A percentile compares a stretch with the other conserved stretches of the same genome.
phyloP scores from a whole-genome alignment of 352 stramenopile species.

The Globisporangium ultimum region DNA sequence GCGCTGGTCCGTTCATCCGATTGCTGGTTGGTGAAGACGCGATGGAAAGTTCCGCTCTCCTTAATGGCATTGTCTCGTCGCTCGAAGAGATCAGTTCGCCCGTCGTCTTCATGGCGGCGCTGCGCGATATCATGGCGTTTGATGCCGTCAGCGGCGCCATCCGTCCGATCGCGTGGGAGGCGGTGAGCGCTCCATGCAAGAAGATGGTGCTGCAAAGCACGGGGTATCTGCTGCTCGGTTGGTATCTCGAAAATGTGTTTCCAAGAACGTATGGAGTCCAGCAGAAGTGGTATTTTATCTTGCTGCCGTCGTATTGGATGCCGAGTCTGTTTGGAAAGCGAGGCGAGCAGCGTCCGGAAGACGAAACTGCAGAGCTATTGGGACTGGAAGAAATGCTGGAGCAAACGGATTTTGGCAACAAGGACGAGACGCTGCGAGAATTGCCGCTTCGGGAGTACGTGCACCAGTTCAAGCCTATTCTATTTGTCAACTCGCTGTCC shows the following conservation, averaged over 20 bases:
- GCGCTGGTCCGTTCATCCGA: constrained; percentile 48
- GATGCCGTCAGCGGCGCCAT: constrained; percentile 33
- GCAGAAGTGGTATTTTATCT: constrained; percentile 92
- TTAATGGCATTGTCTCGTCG: constrained; percentile 26
- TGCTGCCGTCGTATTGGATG: constrained; percentile 85
- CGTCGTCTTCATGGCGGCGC: constrained; percentile 63
- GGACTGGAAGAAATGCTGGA: constrained; percentile 1
- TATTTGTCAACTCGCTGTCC: constrained; percentile 54
- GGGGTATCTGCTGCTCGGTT: constrained; percentile 88
- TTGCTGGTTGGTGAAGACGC: constrained; percentile 48
- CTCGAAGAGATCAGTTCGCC: constrained; percentile 62
- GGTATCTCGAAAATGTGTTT: constrained; percentile 93
- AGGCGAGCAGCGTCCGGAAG: constrained; percentile 7
- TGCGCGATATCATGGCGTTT: constrained; percentile 51
- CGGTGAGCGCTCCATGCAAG: constrained; percentile 35
- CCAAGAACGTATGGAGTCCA: constrained; percentile 89
- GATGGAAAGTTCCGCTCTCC: constrained; percentile 27
- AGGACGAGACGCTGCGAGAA: constrained; percentile 68
- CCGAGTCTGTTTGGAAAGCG: constrained; percentile 18
- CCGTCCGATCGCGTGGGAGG: constrained; percentile 43
- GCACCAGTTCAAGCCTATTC: constrained; percentile 43
- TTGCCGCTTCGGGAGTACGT: constrained; percentile 55
- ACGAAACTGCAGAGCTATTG: constrained; percentile 18
- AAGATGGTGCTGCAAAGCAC: constrained; percentile 82
- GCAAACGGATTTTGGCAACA: constrained; percentile 15